phyloP scores from a whole-genome alignment of 1,139 yeast species.

The Hansenula lynferdii region DNA sequence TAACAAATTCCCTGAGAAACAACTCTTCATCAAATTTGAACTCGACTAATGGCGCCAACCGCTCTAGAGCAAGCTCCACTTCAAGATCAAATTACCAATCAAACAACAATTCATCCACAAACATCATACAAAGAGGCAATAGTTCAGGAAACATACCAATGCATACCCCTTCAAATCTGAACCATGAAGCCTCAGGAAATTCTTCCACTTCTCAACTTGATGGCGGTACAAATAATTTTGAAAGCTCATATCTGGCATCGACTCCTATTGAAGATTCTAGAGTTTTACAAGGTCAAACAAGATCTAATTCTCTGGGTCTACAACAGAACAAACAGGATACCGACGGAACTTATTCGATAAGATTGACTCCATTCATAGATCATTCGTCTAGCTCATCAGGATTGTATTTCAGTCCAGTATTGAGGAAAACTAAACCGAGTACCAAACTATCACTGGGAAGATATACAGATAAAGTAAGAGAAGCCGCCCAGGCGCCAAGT shows the following conservation, averaged over 20 bases:
- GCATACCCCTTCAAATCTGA: slow-evolving; percentile 1
- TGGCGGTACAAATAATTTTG: slow-evolving; percentile 33
- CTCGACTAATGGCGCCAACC: slow-evolving; percentile 34
- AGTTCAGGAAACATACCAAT: neutral
- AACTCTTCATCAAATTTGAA: slow-evolving; percentile 13
- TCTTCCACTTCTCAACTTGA: slow-evolving; percentile 32
- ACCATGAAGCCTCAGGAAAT: slow-evolving; percentile 37
- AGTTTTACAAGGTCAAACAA: slow-evolving; percentile 13
- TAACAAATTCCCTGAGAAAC: slow-evolving; percentile 20
- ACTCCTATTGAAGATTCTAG: slow-evolving; percentile 20
- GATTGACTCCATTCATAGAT: slow-evolving; percentile 85
- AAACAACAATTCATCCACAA: slow-evolving; percentile 26
- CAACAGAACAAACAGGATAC: slow-evolving; percentile 33
- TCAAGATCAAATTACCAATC: slow-evolving; percentile 12
- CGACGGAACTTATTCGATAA: slow-evolving; percentile 63
- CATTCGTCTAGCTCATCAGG: slow-evolving; percentile 76
- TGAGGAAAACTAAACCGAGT: slow-evolving; percentile 67
- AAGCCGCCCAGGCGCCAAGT: slow-evolving; percentile 67
- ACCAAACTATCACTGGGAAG: slow-evolving; percentile 71
- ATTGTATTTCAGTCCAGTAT: slow-evolving; percentile 76
- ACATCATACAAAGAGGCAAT: slow-evolving; percentile 5
- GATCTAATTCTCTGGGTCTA: slow-evolving; percentile 12
- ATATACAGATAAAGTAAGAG: slow-evolving; percentile 77
- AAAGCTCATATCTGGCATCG: neutral
- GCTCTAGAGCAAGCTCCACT: slow-evolving; percentile 22